These are phyloP conservation scores for Aspergillus sp. DNA, from an alignment of 2,329 filamentous ascomycete species.

Conservation along the genomic window DNA sequence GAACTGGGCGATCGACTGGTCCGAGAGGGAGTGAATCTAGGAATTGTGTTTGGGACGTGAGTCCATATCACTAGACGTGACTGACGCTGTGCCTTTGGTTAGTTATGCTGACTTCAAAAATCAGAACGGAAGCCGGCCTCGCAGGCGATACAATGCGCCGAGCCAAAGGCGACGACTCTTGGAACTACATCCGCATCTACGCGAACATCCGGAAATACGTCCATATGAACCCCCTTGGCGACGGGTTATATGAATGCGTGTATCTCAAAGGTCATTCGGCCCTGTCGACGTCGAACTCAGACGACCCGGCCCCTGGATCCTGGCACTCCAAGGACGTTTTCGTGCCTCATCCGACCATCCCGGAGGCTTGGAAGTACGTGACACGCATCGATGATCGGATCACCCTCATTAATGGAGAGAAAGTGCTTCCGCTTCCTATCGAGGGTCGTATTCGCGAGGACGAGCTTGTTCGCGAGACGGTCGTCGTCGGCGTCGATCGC, in stretches of 20 bases:
- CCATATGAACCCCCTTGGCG: background rate
- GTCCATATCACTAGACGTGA: background rate
- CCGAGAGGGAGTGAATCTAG: background rate
- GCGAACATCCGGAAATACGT: background rate
- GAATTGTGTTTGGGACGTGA: background rate
- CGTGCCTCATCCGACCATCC: background rate
- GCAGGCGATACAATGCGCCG: background rate
- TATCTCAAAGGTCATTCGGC: background rate
- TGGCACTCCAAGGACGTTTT: slow-evolving; percentile 3
- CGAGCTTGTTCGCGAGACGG: background rate
- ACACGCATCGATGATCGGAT: slow-evolving; percentile 22
- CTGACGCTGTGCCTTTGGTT: background rate
- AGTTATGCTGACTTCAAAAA: background rate
- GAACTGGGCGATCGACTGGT: background rate
- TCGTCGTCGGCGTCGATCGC: background rate
- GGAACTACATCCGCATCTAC: background rate
- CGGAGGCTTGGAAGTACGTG: slow-evolving; percentile 20
- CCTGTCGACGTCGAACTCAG: background rate
- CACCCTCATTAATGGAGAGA: slow-evolving; percentile 15
- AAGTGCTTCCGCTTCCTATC: slow-evolving; percentile 2
- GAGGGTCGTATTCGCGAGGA: background rate
- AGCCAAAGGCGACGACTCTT: background rate
- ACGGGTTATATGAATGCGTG: background rate
- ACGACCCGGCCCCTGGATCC: background rate
- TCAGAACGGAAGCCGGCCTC: background rate